A percentile compares a stretch with the other conserved stretches of the same genome.
Conservation (phyloP, 1,284 basidiomycete species). For the Meira nashicola region DNA sequence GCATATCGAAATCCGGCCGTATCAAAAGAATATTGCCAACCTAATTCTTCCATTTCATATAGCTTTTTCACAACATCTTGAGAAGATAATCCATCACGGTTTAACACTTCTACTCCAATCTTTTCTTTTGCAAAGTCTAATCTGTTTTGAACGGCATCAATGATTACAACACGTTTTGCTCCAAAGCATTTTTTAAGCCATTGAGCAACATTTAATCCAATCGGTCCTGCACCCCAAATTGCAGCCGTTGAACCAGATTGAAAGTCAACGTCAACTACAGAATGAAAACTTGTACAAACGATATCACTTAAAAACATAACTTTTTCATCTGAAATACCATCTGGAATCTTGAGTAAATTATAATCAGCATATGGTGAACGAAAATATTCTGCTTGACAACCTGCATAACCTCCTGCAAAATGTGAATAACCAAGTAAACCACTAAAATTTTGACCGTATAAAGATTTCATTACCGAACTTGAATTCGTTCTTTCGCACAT, state of each 20-base stretch:
- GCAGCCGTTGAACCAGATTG: constrained; percentile 65
- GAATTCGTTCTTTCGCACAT: constrained; percentile 70
- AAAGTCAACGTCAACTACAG: constrained; percentile 66
- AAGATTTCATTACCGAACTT: constrained; percentile 62
- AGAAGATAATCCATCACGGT: constrained; percentile 59
- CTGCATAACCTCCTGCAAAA: constrained; percentile 69
- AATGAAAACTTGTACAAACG: constrained; percentile 69
- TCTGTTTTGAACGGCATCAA: constrained; percentile 65
- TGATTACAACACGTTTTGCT: constrained; percentile 67
- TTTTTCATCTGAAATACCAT: constrained; percentile 28
- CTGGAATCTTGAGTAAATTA: constrained; percentile 68
- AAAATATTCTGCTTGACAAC: constrained; percentile 61
- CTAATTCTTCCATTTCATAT: constrained; percentile 62
- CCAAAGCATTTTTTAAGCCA: constrained; percentile 65
- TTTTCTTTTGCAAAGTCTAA: constrained; percentile 63
- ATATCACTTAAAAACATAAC: constrained; percentile 67
- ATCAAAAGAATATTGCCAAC: constrained; percentile 31
- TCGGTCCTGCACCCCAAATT: constrained; percentile 64
- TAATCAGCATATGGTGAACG: constrained; percentile 67
- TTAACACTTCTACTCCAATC: constrained; percentile 62
- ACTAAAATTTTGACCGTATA: constrained; percentile 60
- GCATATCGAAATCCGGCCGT: constrained; percentile 37
- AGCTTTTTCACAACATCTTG: constrained; percentile 62
- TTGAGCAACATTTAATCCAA: constrained; percentile 62
- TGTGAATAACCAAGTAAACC: constrained; percentile 59